Evolutionary conservation across 441 rosid species (phyloP), one percentile per base, ranked within the genome.

Genomic region (Populus trichocarpa): DNA sequence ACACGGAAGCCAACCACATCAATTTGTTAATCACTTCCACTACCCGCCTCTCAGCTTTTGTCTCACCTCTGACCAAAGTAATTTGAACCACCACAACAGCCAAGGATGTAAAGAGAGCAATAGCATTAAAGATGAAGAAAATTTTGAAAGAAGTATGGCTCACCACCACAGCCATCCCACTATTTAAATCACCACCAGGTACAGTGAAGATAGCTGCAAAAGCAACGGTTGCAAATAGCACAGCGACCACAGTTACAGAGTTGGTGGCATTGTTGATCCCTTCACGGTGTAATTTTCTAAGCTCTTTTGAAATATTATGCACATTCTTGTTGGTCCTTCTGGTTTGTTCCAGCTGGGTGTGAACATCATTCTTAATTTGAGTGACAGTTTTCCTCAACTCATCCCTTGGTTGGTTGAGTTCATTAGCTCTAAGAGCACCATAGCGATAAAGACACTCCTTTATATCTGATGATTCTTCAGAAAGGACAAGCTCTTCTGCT

Each of bases 81-180:
- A 94, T 96, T 86, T 96, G 99, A 78, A 96, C 97, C 74, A 96
- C 99, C 77, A 96, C 99, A 25, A 96, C 99, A 28, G 99, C 99
- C 79, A 96, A 81, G 64, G 99, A 94, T 26, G 99, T 96, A 73
- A 96, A 96, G 76, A 96, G 89, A 0, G 99, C 98, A n/a, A 96
- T 79, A 0, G 99, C 99, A 75, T 94, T 96, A 81, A 91, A 96
- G 88, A 96, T 91, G 86, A 96, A 96, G 87, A 96, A 96, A 79
- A 96, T 91, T 85, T 92, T 94, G 91, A 96, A 96, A n/a, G 99
- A 89, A 53, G 85, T 67, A 66, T 83, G 35, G 64, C 86, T 57
- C 75, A 87, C 99, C 71, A 89, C 93, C 67, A 96, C 97, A 23
- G 98, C 98, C 84, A 81, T 74, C 61, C 99, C 98, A 2, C 75